Evolutionary conservation across 805 yeast species (phyloP), one percentile per base, ranked within the genome.

Genomic region (Cyberlindnera mrakii): DNA sequence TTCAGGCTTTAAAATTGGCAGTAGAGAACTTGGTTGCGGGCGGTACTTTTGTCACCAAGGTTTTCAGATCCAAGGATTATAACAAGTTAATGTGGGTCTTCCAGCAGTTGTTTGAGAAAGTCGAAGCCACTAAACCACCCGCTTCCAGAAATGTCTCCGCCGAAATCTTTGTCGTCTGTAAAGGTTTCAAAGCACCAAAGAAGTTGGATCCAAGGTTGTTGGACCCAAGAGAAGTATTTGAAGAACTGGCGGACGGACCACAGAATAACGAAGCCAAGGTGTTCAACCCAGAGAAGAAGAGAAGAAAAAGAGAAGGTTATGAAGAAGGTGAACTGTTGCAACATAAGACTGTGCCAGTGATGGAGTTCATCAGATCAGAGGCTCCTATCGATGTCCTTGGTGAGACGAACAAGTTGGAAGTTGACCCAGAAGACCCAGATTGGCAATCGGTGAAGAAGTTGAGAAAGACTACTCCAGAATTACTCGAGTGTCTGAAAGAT

Each of bases 141-240:
- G 90, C 98, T 8, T 89, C 97, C 32, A 90, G 99, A 81, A 89
- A 88, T 65, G 99, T 93, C 30, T 91, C 98, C 61, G 99, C 99
- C 3, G 99, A 93, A 72, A 93, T 93, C 58, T 93, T 93, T 60
- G 99, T 93, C 37, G 97, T 90, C 31, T 93, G 99, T 67, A 82
- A 82, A 63, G 95, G 95, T 11, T 93, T 85, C 71, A 91, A 90
- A 64, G 96, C 98, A 13, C 99, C 99, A 39, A 87, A 90, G 63
- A 88, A 85, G 62, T 65, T 93, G 49, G 99, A 93, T 66, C 96
- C 97, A 39, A 78, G 95, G 57, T 71, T 93, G 44, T 70, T 93
- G 47, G 99, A 93, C 62, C 86, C 98, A 14, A 85, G 77, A 59
- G 89, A 85, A 59, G 98, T 93, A 17, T 93, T 93, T 59, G 98